phyloP scores from a whole-genome alignment of 2,329 filamentous ascomycete species.

The Alternaria atra region DNA sequence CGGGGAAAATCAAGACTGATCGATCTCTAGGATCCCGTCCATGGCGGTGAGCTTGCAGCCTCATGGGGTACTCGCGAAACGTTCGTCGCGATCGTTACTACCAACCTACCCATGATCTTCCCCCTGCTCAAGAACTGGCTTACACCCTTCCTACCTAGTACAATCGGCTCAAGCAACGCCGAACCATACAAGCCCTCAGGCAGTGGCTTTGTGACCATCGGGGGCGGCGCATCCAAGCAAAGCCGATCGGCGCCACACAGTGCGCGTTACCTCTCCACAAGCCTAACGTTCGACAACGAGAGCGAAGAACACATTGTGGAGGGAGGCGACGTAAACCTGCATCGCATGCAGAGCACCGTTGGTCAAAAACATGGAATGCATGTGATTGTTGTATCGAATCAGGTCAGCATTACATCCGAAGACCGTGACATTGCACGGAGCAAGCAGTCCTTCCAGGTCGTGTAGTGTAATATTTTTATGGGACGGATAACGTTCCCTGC shows the following conservation, averaged over 20 bases:
- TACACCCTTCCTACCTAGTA: not conserved
- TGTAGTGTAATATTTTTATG: too few relatives aligned
- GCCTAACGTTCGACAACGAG: not conserved
- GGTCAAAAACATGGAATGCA: not conserved
- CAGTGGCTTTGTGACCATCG: not conserved
- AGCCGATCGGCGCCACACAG: not conserved
- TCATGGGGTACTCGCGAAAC: constrained; percentile 59
- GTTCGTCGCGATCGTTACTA: constrained; percentile 57
- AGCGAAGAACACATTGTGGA: not conserved
- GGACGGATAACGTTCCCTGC: too few relatives aligned
- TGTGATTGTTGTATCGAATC: not conserved
- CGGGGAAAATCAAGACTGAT: not conserved
- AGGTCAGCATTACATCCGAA: not conserved
- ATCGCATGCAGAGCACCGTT: not conserved
- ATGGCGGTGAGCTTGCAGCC: constrained; percentile 38
- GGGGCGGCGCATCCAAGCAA: not conserved
- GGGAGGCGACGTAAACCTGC: not conserved
- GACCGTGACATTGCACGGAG: not conserved
- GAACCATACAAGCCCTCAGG: not conserved
- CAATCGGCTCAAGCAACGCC: not conserved
- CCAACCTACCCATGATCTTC: constrained; percentile 41
- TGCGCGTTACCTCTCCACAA: not conserved
- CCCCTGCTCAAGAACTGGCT: not conserved
- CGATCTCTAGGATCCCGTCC: not conserved
- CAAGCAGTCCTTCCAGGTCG: not conserved